phyloP scores from a whole-genome alignment of 2,329 filamentous ascomycete genomes.

The Apiospora sp. region DNA sequence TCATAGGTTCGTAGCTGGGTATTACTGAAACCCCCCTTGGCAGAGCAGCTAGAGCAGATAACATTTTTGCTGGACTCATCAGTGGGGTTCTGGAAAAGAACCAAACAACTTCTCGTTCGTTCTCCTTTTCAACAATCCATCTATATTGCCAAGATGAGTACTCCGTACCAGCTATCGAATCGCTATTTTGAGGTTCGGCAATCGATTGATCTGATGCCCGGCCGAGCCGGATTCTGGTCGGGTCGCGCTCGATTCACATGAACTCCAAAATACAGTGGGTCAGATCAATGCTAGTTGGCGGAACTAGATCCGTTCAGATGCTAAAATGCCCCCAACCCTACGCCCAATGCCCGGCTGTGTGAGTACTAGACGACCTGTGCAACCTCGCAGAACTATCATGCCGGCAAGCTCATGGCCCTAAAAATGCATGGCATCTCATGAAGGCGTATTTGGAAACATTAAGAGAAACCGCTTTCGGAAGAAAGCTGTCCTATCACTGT shows the following conservation, averaged over 20 bases:
- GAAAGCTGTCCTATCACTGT: too few relatives aligned
- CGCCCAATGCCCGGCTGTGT: too few relatives aligned
- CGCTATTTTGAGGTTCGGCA: background rate
- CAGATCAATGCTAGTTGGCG: background rate
- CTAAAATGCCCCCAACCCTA: too few relatives aligned
- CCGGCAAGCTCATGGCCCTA: background rate
- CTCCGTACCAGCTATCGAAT: background rate
- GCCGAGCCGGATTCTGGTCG: background rate
- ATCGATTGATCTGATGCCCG: background rate
- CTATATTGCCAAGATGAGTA: too few relatives aligned
- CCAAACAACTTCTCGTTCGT: rapidly evolving
- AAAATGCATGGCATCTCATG: too few relatives aligned
- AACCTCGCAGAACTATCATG: background rate
- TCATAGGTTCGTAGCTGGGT: slow-evolving; percentile 12
- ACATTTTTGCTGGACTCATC: background rate
- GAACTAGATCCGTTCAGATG: background rate
- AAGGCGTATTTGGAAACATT: too few relatives aligned
- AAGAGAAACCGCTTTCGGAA: too few relatives aligned
- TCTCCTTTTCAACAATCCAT: background rate
- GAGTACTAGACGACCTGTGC: too few relatives aligned
- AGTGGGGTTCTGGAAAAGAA: background rate
- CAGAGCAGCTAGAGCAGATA: background rate
- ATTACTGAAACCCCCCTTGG: background rate
- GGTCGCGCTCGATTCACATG: background rate
- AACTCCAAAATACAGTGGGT: background rate